phyloP scores from a whole-genome alignment of 176 grass and related monocot genomes.

The Metroxylon sagu region DNA sequence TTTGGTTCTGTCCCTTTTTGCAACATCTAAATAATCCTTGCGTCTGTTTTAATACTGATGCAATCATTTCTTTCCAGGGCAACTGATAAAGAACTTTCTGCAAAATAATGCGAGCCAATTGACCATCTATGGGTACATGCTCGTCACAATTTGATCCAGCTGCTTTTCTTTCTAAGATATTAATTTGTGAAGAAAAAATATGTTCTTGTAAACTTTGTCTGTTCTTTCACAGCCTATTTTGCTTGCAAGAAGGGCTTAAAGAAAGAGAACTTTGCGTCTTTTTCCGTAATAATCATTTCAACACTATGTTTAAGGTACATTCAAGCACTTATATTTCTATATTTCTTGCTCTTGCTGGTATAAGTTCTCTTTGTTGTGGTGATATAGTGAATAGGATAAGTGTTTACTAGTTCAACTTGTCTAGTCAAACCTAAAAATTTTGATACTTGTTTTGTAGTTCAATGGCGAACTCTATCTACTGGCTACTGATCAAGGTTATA shows the following conservation, averaged over 20 bases:
- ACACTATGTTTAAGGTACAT: conserved; percentile 95
- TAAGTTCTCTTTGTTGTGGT: conserved; percentile 1
- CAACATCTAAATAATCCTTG: too few relatives aligned
- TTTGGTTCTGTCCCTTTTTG: too few relatives aligned
- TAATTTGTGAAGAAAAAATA: too few relatives aligned
- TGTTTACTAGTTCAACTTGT: not conserved
- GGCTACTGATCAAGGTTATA: conserved; percentile 97
- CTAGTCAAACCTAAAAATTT: not conserved
- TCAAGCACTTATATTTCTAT: not conserved
- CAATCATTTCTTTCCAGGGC: conserved; percentile 58
- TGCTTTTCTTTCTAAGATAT: conserved; percentile 1
- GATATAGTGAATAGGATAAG: not conserved
- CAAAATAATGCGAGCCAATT: conserved; percentile 76
- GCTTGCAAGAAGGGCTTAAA: conserved; percentile 90
- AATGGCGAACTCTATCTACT: conserved; percentile 79
- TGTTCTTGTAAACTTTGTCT: not conserved
- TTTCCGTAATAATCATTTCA: conserved; percentile 99
- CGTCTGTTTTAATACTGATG: not conserved
- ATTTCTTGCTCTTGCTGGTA: not conserved
- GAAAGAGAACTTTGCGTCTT: conserved; percentile 94
- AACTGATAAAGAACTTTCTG: conserved; percentile 79
- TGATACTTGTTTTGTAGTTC: conserved; percentile 50
- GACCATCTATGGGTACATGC: conserved; percentile 79
- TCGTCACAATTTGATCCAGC: not conserved
- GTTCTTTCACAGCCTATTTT: conserved; percentile 62